Evolutionary conservation across 805 yeast species (phyloP).

Genomic region (Candida wancherniae): DNA sequence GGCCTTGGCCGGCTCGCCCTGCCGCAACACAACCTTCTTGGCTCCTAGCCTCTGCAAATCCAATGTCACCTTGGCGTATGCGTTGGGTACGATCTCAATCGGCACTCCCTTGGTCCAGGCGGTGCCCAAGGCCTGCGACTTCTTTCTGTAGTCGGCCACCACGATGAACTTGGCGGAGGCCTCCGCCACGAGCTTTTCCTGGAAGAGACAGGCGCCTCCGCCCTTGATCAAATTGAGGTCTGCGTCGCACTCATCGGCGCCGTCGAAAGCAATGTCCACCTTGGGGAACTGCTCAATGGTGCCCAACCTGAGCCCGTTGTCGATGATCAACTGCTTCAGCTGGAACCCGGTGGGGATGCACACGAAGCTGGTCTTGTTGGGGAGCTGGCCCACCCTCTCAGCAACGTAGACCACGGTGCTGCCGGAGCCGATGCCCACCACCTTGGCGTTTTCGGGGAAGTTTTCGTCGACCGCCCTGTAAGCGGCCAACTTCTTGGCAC

Average conservation of each 20-base stretch:
- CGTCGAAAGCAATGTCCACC: conserved; percentile 93
- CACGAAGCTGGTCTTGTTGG: conserved; percentile 49
- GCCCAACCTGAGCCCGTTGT: conserved; percentile 74
- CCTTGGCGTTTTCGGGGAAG: conserved; percentile 60
- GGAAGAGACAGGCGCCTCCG: conserved; percentile 97
- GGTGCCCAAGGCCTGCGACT: conserved; percentile 66
- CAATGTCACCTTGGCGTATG: conserved; percentile 69
- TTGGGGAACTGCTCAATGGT: conserved; percentile 77
- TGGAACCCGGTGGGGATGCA: conserved; percentile 98
- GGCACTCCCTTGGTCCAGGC: conserved; percentile 92
- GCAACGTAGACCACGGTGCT: conserved; percentile 97
- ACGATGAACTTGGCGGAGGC: conserved; percentile 72
- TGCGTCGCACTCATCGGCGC: conserved; percentile 94
- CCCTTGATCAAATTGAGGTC: conserved; percentile 87
- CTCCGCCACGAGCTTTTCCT: conserved; percentile 89
- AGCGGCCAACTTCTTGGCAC: conserved; percentile 88
- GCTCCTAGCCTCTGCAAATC: conserved; percentile 68
- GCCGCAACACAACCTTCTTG: conserved; percentile 58
- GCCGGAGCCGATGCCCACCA: conserved; percentile 94
- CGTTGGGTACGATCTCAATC: conserved; percentile 87
- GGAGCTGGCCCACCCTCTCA: conserved; percentile 77
- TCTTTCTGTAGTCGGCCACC: conserved; percentile 91
- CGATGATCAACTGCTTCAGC: conserved; percentile 77
- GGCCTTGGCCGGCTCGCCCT: conserved; percentile 89
- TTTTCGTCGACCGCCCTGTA: conserved; percentile 89